Evolutionary conservation across 129 eudicot species (phyloP).

Genomic region (Artemisia argyi): DNA sequence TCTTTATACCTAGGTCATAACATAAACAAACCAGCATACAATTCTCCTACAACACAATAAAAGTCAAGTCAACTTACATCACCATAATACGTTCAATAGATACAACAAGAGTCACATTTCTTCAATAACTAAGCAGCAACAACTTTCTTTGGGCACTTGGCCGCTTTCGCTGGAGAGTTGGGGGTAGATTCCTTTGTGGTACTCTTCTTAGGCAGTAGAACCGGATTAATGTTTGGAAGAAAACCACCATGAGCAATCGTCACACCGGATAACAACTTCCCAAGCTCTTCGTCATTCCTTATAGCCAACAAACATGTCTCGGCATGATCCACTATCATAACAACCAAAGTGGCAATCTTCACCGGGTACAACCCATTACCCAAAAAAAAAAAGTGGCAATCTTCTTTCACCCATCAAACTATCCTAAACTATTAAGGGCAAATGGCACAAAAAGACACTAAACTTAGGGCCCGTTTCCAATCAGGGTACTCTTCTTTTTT

Average conservation of each 20-base stretch:
- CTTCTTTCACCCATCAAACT: too few species aligned
- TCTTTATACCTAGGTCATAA: conserved; percentile 15
- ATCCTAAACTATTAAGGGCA: too few species aligned
- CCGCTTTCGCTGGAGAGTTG: conserved; percentile 40
- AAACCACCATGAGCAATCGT: conserved; percentile 78
- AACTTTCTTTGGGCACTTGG: conserved; percentile 41
- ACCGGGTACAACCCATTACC: too few species aligned
- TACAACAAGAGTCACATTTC: background rate
- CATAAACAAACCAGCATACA: conserved; percentile 18
- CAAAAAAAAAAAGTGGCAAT: too few species aligned
- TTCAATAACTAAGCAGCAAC: conserved; percentile 17
- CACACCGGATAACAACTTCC: conserved; percentile 53
- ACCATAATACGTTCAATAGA: too few species aligned
- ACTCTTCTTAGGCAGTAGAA: conserved; percentile 62
- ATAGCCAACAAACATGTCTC: conserved; percentile 58
- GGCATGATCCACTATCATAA: conserved; percentile 40
- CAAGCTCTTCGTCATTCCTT: conserved; percentile 69
- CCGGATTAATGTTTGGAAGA: conserved; percentile 65
- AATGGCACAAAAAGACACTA: too few species aligned
- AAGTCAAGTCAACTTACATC: background rate
- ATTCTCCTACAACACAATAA: background rate
- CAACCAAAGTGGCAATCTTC: too few species aligned
- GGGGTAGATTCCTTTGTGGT: conserved; percentile 40
- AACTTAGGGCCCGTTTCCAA: too few species aligned
- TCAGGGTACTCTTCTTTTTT: too few species aligned